A percentile compares a stretch with the other conserved stretches of the same genome.
phyloP scores from a whole-genome alignment of 768 basidiomycete genomes.

The Lactarius akahatsu region DNA sequence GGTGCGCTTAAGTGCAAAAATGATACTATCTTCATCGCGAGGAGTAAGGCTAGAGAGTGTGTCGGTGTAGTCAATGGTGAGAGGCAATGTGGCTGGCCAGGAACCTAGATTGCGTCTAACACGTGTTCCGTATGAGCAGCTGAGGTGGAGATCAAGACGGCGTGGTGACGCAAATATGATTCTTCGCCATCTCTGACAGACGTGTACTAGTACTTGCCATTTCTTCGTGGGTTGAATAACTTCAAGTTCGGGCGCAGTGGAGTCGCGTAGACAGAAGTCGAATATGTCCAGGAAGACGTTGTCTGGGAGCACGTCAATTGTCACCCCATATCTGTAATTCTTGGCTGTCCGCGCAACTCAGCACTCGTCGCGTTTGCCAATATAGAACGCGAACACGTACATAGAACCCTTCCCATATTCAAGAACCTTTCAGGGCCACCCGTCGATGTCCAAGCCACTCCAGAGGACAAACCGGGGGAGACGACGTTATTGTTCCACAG shows the following conservation, averaged over 20 bases:
- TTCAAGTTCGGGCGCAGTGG: background rate
- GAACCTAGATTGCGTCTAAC: background rate
- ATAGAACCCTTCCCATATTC: background rate
- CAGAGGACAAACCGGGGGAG: background rate
- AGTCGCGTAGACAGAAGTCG: background rate
- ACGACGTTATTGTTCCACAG: background rate
- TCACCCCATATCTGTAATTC: background rate
- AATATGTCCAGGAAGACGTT: background rate
- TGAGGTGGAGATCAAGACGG: background rate
- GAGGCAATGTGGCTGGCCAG: background rate
- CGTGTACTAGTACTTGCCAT: background rate
- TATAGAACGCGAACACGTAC: background rate
- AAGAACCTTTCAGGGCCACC: background rate
- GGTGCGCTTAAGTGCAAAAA: background rate
- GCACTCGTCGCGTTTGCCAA: background rate
- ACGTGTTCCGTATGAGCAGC: background rate
- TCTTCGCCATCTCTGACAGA: background rate
- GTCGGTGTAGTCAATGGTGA: background rate
- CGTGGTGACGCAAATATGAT: background rate
- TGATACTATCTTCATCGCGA: background rate
- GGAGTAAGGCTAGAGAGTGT: too few relatives aligned
- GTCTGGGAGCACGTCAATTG: background rate
- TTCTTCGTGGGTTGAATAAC: background rate
- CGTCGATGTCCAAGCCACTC: background rate
- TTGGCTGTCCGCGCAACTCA: background rate